Percentiles rank a stretch among this genome's conserved stretches.
phyloP scores from a whole-genome alignment of 73 alveolate genomes.

The Effrenium voratum region DNA sequence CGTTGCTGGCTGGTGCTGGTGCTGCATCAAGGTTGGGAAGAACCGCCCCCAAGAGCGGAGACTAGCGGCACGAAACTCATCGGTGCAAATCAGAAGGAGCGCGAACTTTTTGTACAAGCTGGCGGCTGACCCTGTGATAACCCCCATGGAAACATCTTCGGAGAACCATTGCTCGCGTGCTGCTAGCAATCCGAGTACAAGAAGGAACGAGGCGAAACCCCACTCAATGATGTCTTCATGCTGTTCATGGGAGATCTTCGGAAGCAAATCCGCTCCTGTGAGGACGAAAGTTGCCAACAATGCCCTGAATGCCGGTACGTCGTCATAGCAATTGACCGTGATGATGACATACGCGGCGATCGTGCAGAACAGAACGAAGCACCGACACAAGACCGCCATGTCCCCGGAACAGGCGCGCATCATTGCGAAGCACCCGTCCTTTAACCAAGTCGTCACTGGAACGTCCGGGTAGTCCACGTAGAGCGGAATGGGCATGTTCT shows the following conservation, averaged over 20 bases:
- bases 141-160: background rate
- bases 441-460: slow-evolving; percentile 9
- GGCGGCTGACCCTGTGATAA: slow-evolving; percentile 5
- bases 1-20: too few species aligned
- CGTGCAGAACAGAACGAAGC: slow-evolving; percentile 11
- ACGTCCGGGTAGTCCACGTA: slow-evolving; percentile 10
- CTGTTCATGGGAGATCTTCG: background rate
- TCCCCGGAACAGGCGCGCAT: slow-evolving; percentile 6
- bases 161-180: background rate
- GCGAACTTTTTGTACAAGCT: slow-evolving; percentile 12
- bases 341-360: background rate
- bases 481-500: background rate
- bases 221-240: slow-evolving; percentile 11
- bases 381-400: slow-evolving; percentile 11
- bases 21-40: background rate
- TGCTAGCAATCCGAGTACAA: background rate
- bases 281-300: background rate
- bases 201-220: background rate
- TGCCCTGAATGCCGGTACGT: slow-evolving; percentile 20
- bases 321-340: background rate
- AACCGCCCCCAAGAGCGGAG: background rate
- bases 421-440: background rate
- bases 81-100: slow-evolving; percentile 25
- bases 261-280: slow-evolving; percentile 21
- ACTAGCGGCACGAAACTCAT: background rate